Evolutionary conservation across 2,329 filamentous ascomycete species (phyloP), one percentile per base, ranked within the genome.

Genomic region (Exophiala spinifera): DNA sequence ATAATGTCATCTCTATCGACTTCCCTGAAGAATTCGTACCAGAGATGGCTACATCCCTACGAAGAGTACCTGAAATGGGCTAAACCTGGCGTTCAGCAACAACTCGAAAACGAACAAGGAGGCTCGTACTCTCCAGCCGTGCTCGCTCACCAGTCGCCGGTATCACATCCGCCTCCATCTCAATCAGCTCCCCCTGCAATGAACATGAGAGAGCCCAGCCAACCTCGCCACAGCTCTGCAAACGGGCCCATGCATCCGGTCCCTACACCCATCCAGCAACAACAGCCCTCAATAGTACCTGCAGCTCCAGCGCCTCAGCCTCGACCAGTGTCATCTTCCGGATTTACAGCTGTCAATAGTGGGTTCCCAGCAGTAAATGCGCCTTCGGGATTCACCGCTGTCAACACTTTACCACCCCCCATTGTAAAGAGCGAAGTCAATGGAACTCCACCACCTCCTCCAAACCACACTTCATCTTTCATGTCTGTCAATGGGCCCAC

Each of bases 1-100:
- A 99, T 99, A 60, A 99, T 99, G 94, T 97, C 92, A 2, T 97
- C 94, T 7, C 76, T 99, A 44, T 99, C 94, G 4, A 99, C 94
- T 0, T 97, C 94, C 4, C 80, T 99, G 39, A 99, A 97, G 71
- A 99, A 99, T 71, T 97, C 94, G 0, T 99, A 95, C 65, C 91
- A 96, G 70, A 86, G 92, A 73, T 99, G 94, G 89, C 84, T 99
- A 3, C 89, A 91, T 67, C 94, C 94, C 0, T 99, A 97, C 65
- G 94, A 99, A 71, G 91, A 97, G 60, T 99, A 96, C 68, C 76
- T 99, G 40, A 83, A 88, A 49, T 77, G 92, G 13, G 92, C 90
- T 49, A 97, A 96, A 69, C 94, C 94, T 2, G 89, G 91, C 25
- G 91, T 97, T n/a, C 92, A 96, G 65, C 91, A 96, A 65, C 91